phyloP scores from a whole-genome alignment of 257 asterid genomes.

The Henckelia pumila region DNA sequence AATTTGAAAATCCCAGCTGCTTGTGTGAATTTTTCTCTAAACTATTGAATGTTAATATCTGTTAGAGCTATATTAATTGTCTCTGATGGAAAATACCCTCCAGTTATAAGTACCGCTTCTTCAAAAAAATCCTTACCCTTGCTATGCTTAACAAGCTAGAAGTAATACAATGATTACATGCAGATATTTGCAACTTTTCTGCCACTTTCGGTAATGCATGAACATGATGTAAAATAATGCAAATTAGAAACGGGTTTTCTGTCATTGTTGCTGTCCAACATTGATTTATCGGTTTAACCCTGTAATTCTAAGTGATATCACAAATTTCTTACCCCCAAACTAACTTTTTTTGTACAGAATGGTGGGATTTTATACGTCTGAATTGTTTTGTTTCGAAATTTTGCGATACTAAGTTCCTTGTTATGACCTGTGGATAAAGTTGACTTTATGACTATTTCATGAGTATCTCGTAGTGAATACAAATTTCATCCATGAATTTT shows the following conservation, averaged over 20 bases:
- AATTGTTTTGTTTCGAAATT: not conserved
- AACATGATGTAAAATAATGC: not conserved
- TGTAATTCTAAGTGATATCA: not conserved
- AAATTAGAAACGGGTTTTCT: not conserved
- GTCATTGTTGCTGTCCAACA: not conserved
- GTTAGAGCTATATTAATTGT: constrained; percentile 13
- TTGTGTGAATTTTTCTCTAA: constrained; percentile 1
- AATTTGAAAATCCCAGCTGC: constrained; percentile 16
- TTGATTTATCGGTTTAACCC: not conserved
- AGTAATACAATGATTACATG: not conserved
- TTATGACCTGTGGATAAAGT: not conserved
- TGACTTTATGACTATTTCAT: too few relatives aligned
- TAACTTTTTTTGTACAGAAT: not conserved
- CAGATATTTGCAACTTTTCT: not conserved
- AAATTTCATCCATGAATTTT: not conserved
- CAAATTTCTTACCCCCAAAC: not conserved
- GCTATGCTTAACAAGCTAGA: too few relatives aligned
- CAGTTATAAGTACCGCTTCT: not conserved
- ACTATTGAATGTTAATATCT: constrained; percentile 13
- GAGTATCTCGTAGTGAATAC: not conserved
- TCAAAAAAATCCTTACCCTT: not conserved
- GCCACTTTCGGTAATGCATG: constrained; percentile 6
- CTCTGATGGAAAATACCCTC: not conserved
- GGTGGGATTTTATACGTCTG: not conserved
- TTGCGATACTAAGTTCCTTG: not conserved